Percentiles rank a stretch among this genome's conserved stretches.
Evolutionary conservation across 257 asterid genomes (phyloP).

Genomic region (Thymus quinquecostatus): DNA sequence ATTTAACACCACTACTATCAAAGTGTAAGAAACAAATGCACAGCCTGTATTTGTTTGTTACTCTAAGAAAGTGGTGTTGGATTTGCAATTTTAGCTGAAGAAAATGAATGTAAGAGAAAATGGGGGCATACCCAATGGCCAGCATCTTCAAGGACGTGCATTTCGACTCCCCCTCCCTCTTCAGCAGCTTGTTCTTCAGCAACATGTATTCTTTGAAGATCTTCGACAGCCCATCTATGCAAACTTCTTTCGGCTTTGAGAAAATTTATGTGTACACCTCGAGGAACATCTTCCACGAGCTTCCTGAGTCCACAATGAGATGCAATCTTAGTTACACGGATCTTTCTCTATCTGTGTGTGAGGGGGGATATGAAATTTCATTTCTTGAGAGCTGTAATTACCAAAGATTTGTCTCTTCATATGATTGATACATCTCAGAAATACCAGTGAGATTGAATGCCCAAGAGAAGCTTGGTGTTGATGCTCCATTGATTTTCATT

Average conservation of each 20-base stretch:
- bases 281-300: constrained; percentile 93
- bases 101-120: neutral
- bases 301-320: constrained; percentile 52
- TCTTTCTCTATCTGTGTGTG: neutral
- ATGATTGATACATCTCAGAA: constrained; percentile 89
- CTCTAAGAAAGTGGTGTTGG: neutral
- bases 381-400: constrained; percentile 32
- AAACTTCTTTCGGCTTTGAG: constrained; percentile 96
- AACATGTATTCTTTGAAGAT: constrained; percentile 80
- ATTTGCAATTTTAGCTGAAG: neutral
- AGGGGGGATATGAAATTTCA: neutral
- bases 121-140: constrained; percentile 85
- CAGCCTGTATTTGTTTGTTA: neutral
- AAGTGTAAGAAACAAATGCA: too few relatives aligned
- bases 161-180: constrained; percentile 98
- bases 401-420: constrained; percentile 91
- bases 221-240: constrained; percentile 98
- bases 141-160: constrained; percentile 98
- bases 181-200: constrained; percentile 95
- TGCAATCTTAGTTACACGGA: constrained; percentile 7
- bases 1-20: too few relatives aligned
- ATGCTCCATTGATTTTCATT: constrained; percentile 53
- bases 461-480: constrained; percentile 72
- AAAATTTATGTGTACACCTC: constrained; percentile 89
- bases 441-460: constrained; percentile 83